Conservation (phyloP, 345 rosid genomes). For the Salix viminalis region DNA sequence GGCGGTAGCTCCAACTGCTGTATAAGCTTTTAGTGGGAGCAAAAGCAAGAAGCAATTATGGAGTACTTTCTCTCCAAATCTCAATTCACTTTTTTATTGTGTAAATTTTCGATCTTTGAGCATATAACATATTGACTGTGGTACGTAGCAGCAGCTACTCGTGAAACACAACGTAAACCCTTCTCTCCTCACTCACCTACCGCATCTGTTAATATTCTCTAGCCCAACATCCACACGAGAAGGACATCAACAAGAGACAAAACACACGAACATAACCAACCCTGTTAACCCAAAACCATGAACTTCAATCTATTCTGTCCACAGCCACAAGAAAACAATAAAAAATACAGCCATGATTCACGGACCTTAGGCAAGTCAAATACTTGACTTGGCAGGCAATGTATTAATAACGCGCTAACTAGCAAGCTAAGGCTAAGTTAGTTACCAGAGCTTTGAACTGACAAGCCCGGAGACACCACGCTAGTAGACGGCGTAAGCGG, state of each 20-base stretch:
- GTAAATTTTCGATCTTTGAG: constrained; percentile 28
- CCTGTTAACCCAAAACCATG: neutral
- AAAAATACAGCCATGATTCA: neutral
- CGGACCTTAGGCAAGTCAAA: neutral
- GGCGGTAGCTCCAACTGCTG: constrained; percentile 2
- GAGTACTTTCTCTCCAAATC: constrained; percentile 37
- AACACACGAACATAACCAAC: neutral
- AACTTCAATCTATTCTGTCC: neutral
- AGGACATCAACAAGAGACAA: constrained; percentile 34
- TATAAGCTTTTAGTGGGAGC: constrained; percentile 15
- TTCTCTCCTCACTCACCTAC: constrained; percentile 2
- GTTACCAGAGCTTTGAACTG: constrained; percentile 66
- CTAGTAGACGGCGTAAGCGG: constrained; percentile 62
- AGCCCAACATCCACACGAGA: constrained; percentile 23
- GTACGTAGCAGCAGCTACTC: constrained; percentile 1
- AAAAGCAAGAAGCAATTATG: constrained; percentile 39
- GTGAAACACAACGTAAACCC: constrained; percentile 6
- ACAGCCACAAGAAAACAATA: neutral
- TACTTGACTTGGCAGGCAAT: constrained; percentile 6
- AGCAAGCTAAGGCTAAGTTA: neutral
- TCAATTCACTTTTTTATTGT: neutral
- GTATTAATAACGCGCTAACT: neutral
- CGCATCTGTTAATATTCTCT: constrained; percentile 14
- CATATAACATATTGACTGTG: constrained; percentile 3
- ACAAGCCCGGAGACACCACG: constrained; percentile 57